Conservation (phyloP, 371 early-diverging fungal species). For the Circinella minor region DNA sequence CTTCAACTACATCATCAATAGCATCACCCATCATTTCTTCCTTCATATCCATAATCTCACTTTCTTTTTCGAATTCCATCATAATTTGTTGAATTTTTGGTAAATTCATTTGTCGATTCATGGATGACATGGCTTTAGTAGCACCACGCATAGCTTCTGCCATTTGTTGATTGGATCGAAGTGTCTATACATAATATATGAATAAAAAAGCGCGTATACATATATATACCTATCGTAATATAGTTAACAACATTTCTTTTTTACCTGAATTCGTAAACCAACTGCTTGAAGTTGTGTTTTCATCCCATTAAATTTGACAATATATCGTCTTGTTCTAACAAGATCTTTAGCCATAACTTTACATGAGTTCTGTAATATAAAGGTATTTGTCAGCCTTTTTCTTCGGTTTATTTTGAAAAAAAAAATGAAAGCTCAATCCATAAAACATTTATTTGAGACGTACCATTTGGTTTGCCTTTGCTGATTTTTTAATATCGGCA, state of each 20-base stretch:
- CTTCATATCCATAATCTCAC: constrained; percentile 98
- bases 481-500: constrained; percentile 89
- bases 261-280: constrained; percentile 88
- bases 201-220: not conserved
- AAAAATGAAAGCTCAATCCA: not conserved
- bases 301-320: constrained; percentile 97
- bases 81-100: constrained; percentile 94
- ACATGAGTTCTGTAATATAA: constrained; percentile 70
- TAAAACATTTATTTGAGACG: not conserved
- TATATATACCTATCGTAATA: not conserved
- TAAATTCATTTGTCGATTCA: constrained; percentile 94
- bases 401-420: not conserved
- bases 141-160: constrained; percentile 96
- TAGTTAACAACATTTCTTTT: not conserved
- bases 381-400: too few species aligned
- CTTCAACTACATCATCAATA: constrained; percentile 95
- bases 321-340: constrained; percentile 90
- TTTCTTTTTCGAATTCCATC: constrained; percentile 96
- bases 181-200: constrained; percentile 55
- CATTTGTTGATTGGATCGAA: constrained; percentile 95
- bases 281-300: constrained; percentile 94
- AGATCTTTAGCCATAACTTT: constrained; percentile 98
- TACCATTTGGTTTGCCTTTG: constrained; percentile 92
- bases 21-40: constrained; percentile 98
- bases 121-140: constrained; percentile 94